These are phyloP conservation scores for Dendrobium nobile DNA, from an alignment of 106 monocot genomes.

Conservation along the genomic window DNA sequence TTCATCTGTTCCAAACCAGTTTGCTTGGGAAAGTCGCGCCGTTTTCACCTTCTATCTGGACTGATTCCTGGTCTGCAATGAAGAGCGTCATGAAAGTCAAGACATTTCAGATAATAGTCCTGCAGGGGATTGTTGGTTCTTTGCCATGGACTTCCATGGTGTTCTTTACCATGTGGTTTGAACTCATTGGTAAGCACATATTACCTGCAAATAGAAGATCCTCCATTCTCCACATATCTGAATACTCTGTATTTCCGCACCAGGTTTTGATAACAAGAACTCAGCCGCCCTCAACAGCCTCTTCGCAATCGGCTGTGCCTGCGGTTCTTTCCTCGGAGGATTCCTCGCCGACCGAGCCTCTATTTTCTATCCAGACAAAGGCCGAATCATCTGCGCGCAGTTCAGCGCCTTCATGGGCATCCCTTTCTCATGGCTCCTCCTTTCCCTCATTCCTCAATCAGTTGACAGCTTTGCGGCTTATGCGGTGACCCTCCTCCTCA, in stretches of 20 bases:
- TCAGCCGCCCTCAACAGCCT: slow-evolving; percentile 79
- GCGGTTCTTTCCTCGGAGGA: slow-evolving; percentile 68
- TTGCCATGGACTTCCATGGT: slow-evolving; percentile 96
- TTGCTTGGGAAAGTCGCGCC: slow-evolving; percentile 29
- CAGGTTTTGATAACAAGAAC: slow-evolving; percentile 79
- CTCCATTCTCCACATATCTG: not conserved
- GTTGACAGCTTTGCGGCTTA: slow-evolving; percentile 38
- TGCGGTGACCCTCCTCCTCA: slow-evolving; percentile 67
- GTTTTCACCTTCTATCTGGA: slow-evolving; percentile 40
- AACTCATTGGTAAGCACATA: slow-evolving; percentile 70
- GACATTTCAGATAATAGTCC: slow-evolving; percentile 90
- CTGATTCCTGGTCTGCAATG: slow-evolving; percentile 55
- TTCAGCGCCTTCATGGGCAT: slow-evolving; percentile 96
- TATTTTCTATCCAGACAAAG: slow-evolving; percentile 44
- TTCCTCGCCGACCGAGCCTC: slow-evolving; percentile 64
- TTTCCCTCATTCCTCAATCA: slow-evolving; percentile 57
- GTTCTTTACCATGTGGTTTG: slow-evolving; percentile 99
- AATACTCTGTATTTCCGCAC: not conserved
- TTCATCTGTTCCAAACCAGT: slow-evolving; percentile 20
- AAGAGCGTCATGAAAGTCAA: slow-evolving; percentile 73
- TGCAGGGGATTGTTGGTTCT: slow-evolving; percentile 91
- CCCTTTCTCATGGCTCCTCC: slow-evolving; percentile 81
- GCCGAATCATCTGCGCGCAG: slow-evolving; percentile 86
- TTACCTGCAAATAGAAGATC: not conserved
- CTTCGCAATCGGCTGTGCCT: slow-evolving; percentile 74